These are phyloP conservation scores for Pneumocystis wakefieldiae DNA, from an alignment of 1,139 yeast species.

Conservation along the genomic window DNA sequence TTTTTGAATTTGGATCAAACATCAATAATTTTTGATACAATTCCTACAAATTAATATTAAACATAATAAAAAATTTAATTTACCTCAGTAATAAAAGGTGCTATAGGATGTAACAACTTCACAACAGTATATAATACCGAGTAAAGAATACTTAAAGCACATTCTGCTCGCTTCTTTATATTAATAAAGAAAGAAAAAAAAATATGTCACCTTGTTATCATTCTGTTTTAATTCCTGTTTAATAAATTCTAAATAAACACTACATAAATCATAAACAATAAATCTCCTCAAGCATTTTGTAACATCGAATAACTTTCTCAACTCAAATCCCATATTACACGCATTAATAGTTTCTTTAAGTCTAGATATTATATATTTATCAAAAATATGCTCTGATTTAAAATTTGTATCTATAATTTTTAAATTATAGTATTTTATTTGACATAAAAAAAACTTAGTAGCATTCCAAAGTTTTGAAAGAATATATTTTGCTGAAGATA, in stretches of 20 bases:
- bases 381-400: not conserved
- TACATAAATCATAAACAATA: not conserved
- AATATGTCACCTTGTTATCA: not conserved
- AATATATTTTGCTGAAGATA: constrained; percentile 7
- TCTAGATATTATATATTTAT: not conserved
- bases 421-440: not conserved
- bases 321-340: not conserved
- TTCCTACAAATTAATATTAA: not conserved
- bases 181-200: not conserved
- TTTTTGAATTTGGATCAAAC: not conserved
- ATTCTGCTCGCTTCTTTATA: not conserved
- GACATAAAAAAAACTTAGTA: constrained; percentile 5
- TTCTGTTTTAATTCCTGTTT: not conserved
- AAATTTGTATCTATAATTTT: not conserved
- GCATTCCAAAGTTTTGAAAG: constrained; percentile 12
- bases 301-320: not conserved
- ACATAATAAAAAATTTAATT: not conserved
- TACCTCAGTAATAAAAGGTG: constrained; percentile 1
- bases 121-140: not conserved
- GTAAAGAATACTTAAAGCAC: not conserved
- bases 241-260: constrained; percentile 1
- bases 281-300: not conserved
- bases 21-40: not conserved
- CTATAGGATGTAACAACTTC: not conserved
- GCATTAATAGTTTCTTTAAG: constrained; percentile 1